Evolutionary conservation across 108 stramenopile genomes (phyloP).

Genomic region (Cyclotella choctawhatcheeana): DNA sequence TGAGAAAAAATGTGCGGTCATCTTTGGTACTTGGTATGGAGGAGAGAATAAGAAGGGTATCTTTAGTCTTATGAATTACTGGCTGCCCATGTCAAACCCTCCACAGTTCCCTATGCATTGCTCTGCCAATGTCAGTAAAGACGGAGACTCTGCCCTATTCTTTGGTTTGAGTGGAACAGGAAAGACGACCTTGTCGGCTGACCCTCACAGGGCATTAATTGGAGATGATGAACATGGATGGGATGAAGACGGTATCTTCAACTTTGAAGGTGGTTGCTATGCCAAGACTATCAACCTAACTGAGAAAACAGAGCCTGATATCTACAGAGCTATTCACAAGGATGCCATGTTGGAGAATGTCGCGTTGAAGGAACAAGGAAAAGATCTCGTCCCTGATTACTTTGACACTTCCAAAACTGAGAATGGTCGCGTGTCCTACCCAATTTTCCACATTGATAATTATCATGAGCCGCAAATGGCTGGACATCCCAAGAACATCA

Average conservation of each 20-base stretch:
- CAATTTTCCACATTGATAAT: constrained; percentile 93
- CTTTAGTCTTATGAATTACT: constrained; percentile 98
- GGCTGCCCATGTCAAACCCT: constrained; percentile 89
- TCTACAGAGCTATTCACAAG: constrained; percentile 93
- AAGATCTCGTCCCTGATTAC: constrained; percentile 82
- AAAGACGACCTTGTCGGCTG: constrained; percentile 96
- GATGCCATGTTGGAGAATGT: constrained; percentile 98
- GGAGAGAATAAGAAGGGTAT: constrained; percentile 99
- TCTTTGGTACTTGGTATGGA: constrained; percentile 98
- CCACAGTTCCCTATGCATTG: constrained; percentile 97
- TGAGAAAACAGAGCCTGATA: constrained; percentile 96
- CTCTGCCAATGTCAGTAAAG: constrained; percentile 94
- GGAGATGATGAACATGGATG: constrained; percentile 97
- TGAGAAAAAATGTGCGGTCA: constrained; percentile 92
- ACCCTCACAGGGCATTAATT: constrained; percentile 93
- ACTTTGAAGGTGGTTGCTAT: constrained; percentile 99
- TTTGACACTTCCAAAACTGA: constrained; percentile 93
- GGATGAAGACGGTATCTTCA: constrained; percentile 97
- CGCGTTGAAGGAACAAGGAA: constrained; percentile 64
- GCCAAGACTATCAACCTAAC: constrained; percentile 97
- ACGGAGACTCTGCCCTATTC: constrained; percentile 92
- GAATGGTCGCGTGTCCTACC: constrained; percentile 97
- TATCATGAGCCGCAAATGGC: constrained; percentile 94
- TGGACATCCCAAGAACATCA: constrained; percentile 94
- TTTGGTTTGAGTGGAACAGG: constrained; percentile 97